A percentile compares a stretch with the other conserved stretches of the same genome.
Conservation (phyloP, 495 filamentous ascomycete genomes). For the Cercophora samala region DNA sequence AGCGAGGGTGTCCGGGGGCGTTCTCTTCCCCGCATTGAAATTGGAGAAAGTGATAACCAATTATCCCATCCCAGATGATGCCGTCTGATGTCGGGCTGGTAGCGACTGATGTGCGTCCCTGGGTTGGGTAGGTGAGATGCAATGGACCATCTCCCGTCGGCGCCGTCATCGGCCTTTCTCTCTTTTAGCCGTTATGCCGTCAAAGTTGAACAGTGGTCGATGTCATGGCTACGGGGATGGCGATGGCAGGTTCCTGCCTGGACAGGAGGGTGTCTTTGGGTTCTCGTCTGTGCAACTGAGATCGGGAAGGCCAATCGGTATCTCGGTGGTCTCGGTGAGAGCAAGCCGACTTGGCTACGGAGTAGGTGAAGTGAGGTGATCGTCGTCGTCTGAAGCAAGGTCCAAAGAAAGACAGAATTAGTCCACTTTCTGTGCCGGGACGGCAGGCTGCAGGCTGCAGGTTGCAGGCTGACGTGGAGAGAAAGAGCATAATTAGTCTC, state of each 20-base stretch:
- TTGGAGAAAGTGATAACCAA: not conserved
- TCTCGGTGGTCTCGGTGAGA: constrained; percentile 23
- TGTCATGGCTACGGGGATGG: not conserved
- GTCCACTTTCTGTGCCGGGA: constrained; percentile 8
- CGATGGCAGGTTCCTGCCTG: constrained; percentile 15
- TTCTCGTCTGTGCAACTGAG: not conserved
- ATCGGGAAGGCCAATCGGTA: not conserved
- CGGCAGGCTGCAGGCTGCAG: not conserved
- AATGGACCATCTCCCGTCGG: constrained; percentile 12
- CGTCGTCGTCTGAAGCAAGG: not conserved
- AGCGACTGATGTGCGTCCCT: not conserved
- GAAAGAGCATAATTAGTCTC: constrained; percentile 3
- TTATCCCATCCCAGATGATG: not conserved
- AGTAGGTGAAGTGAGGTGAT: too few relatives aligned
- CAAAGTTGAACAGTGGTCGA: not conserved
- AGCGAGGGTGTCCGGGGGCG: too few relatives aligned
- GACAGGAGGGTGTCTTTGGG: constrained; percentile 9
- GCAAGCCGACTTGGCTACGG: not conserved
- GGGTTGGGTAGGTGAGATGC: not conserved
- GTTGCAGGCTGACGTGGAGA: not conserved
- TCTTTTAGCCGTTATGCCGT: constrained; percentile 21
- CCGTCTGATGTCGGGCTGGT: not conserved
- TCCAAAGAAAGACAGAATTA: constrained; percentile 13
- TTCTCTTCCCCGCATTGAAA: constrained; percentile 2
- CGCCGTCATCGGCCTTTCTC: constrained; percentile 16